Base-by-base conservation (phyloP, 2,329 filamentous ascomycete genomes). In the Pseudocercospora fuligena region DNA sequence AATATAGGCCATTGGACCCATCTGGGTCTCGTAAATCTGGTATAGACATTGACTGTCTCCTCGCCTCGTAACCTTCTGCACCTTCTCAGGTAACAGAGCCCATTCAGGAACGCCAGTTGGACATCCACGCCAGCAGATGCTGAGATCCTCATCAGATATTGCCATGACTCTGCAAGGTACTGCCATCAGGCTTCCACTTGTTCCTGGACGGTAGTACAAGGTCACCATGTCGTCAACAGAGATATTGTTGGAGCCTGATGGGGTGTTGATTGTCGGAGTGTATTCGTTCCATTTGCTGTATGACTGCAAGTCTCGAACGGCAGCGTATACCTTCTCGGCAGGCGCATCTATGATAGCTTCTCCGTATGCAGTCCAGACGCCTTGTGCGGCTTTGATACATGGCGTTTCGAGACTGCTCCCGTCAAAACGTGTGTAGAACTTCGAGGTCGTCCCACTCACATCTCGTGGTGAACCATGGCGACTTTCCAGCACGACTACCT, bases 271-370 rank as follows among this genome's bases (percentile, higher is more conserved):
- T 16, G 47, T 53, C 5, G 66, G 59, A 2, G 59, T 67, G 49
- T 65, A 67, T 21, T 46, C 21, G 58, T 67, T 67, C 66, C 62
- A 67, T 59, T 60, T 53, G 33, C 49, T n/a, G 23, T 65, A 67
- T 3, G 66, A 67, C 14, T 43, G 29, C 23, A 65, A 63, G 40
- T 65, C 66, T 6, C 62, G 49, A 14, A 67, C n/a, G 40, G 62
- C 66, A n/a, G 33, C 58, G 53, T 67, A 67, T 9, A 65, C 62
- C n/a, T 59, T n/a, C 23, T 62, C 23, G 43, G 66, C 66, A 36
- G 66, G 62, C 1, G 59, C 62, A 6, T 65, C 8, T 49, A 67
- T 65, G 31, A 53, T 49, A 19, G 53, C 49, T 54, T 61, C 49
- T 29, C 62, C 58, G 23, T 62, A 60, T 25, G 36, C 61, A 5